Percentiles rank a stretch among this genome's conserved stretches.
Evolutionary conservation across 2,329 filamentous ascomycete species (phyloP).

Genomic region (Stagonosporopsis cucurbitacearum): DNA sequence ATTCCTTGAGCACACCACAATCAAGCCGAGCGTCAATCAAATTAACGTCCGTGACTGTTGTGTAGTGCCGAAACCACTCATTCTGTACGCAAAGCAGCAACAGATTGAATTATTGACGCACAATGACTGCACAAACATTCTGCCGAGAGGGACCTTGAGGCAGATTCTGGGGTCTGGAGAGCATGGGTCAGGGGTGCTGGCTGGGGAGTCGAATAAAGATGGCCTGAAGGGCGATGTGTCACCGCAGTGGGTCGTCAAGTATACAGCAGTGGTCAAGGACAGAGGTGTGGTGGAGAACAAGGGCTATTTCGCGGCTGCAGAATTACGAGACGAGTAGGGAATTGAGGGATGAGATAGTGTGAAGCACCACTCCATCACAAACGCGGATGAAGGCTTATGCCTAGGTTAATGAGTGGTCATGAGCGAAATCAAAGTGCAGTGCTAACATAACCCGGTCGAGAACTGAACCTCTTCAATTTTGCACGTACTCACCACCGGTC

Average conservation of each 20-base stretch:
- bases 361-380: background rate
- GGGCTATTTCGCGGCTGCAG: conserved; percentile 91
- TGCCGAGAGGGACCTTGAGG: conserved; percentile 82
- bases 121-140: conserved; percentile 89
- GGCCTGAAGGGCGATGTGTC: conserved; percentile 78
- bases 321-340: conserved; percentile 55
- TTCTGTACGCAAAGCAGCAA: conserved; percentile 81
- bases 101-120: conserved; percentile 90
- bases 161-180: conserved; percentile 79
- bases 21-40: conserved; percentile 86
- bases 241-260: conserved; percentile 96
- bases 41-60: conserved; percentile 97
- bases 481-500: no score
- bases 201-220: conserved; percentile 59
- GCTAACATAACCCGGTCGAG: no score
- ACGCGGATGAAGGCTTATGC: no score
- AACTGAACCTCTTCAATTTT: no score
- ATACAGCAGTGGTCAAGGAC: conserved; percentile 93
- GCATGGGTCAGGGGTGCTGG: conserved; percentile 77
- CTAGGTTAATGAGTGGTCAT: no score
- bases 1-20: conserved; percentile 73
- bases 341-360: background rate
- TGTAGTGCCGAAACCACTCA: conserved; percentile 87
- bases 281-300: conserved; percentile 97
- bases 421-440: no score